Percentiles rank a stretch among this genome's conserved stretches.
Conservation (phyloP, 2,329 filamentous ascomycete genomes). For the Aurifilum marmelostoma region DNA sequence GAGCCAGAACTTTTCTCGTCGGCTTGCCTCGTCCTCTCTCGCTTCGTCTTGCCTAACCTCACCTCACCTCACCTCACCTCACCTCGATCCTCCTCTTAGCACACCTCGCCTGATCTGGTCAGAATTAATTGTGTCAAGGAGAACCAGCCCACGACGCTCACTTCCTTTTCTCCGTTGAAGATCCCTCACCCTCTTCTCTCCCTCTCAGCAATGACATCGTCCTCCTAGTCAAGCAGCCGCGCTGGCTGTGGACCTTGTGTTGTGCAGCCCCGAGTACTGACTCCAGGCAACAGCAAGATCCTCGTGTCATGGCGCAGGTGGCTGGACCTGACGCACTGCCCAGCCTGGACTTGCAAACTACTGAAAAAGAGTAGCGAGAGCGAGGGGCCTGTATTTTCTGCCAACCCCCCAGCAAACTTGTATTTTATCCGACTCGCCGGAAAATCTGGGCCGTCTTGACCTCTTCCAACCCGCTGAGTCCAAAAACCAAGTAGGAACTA, state of each 20-base stretch:
- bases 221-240: neutral
- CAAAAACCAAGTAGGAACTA: slow-evolving; percentile 1
- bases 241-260: neutral
- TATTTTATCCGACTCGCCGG: slow-evolving; percentile 1
- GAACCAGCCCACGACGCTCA: neutral
- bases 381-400: neutral
- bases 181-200: neutral
- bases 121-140: neutral
- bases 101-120: neutral
- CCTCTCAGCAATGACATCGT: neutral
- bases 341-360: neutral
- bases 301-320: neutral
- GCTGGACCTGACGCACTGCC: neutral
- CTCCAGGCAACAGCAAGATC: neutral
- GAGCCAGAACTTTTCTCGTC: neutral
- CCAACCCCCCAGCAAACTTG: neutral
- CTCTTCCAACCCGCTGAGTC: neutral
- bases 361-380: neutral
- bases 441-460: neutral
- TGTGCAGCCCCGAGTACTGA: neutral
- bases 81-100: neutral
- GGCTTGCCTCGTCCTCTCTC: neutral
- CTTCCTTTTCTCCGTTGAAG: neutral
- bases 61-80: slow-evolving; percentile 1
- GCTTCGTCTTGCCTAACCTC: too few relatives aligned